phyloP scores from a whole-genome alignment of 1,139 yeast genomes.

The Trichomonascaceae sp. region DNA sequence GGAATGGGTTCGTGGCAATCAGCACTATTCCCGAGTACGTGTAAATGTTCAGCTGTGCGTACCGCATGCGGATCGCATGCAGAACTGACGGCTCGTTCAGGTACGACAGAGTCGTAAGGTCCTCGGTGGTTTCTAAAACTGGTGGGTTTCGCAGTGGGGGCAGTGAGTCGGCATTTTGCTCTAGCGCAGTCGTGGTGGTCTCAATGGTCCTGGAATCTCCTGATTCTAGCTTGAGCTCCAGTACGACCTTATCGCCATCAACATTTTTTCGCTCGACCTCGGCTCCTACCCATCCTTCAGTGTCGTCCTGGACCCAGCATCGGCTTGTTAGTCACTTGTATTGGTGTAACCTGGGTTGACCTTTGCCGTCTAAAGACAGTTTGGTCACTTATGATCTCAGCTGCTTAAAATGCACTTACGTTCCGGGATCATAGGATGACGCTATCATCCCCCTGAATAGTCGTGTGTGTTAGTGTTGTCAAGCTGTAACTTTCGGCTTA shows the following conservation, averaged over 20 bases:
- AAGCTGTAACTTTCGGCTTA: too few species aligned
- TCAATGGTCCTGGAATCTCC: slow-evolving; percentile 28
- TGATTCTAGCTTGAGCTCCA: slow-evolving; percentile 51
- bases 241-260: slow-evolving; percentile 36
- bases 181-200: slow-evolving; percentile 31
- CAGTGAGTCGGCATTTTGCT: slow-evolving; percentile 26
- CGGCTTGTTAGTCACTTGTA: slow-evolving; percentile 30
- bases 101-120: slow-evolving; percentile 81
- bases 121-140: slow-evolving; percentile 86
- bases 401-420: slow-evolving; percentile 14
- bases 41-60: slow-evolving; percentile 78
- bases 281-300: slow-evolving; percentile 86
- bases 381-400: slow-evolving; percentile 1
- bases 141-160: slow-evolving; percentile 93
- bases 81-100: slow-evolving; percentile 89
- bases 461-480: too few species aligned
- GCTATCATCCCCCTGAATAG: slow-evolving; percentile 16
- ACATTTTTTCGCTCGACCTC: slow-evolving; percentile 47
- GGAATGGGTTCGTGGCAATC: slow-evolving; percentile 94
- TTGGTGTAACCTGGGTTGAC: not conserved
- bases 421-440: slow-evolving; percentile 20
- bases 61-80: slow-evolving; percentile 84
- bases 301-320: slow-evolving; percentile 91
- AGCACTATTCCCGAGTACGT: slow-evolving; percentile 95
- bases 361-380: not conserved